These are phyloP conservation scores for Bisporella sp. DNA, from an alignment of 2,329 filamentous ascomycete species.

Conservation along the genomic window DNA sequence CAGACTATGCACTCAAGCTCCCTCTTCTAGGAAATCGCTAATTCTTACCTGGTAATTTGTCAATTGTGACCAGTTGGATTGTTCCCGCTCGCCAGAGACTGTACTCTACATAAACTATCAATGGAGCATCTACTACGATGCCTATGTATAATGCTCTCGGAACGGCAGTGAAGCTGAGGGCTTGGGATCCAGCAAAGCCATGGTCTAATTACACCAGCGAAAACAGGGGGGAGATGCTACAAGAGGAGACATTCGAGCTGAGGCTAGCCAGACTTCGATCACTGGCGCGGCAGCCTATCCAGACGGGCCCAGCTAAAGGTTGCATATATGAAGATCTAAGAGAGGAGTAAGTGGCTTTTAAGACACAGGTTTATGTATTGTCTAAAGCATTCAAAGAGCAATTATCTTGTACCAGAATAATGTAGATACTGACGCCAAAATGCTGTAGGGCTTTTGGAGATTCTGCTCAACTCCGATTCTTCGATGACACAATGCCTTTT, in stretches of 20 bases:
- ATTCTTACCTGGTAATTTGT: too few species aligned
- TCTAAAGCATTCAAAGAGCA: too few species aligned
- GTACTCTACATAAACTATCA: too few species aligned
- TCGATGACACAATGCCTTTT: constrained; percentile 9
- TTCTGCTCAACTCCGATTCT: constrained; percentile 6
- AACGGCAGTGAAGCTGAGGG: constrained; percentile 4
- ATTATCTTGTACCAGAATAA: too few species aligned
- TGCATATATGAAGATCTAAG: constrained; percentile 4
- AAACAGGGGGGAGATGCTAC: not conserved
- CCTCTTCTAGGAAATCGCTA: too few species aligned
- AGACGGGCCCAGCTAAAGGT: not conserved
- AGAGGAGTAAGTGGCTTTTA: constrained; percentile 4
- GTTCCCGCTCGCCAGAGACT: too few species aligned
- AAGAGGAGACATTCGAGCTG: not conserved
- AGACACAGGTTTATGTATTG: too few species aligned
- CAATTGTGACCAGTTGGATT: too few species aligned
- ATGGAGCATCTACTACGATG: not conserved
- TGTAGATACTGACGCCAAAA: too few species aligned
- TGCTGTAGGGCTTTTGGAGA: not conserved
- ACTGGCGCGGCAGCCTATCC: not conserved
- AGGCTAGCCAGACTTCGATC: not conserved
- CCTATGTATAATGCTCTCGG: constrained; percentile 7
- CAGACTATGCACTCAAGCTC: too few species aligned
- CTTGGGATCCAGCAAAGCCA: constrained; percentile 5
- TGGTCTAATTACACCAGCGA: not conserved